Evolutionary conservation across 2,329 filamentous ascomycete genomes (phyloP), one percentile per base, ranked within the genome.

Genomic region (Torrubiella hemipterigena): DNA sequence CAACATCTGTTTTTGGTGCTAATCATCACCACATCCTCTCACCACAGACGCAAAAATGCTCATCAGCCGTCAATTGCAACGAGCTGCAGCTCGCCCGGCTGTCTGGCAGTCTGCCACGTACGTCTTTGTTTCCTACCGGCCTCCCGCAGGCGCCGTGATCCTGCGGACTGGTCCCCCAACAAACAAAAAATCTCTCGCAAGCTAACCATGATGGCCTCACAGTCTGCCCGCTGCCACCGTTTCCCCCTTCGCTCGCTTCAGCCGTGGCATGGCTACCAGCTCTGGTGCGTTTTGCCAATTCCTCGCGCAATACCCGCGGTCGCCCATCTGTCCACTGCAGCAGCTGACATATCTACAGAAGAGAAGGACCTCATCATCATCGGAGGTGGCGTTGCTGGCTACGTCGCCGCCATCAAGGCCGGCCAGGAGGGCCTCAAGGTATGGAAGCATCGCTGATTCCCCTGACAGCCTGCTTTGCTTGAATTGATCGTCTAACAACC

Each of bases 321-420:
- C 31, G 20, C 10, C n/a, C 15, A 10, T 9, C 14, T 16, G 20
- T 18, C 23, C 23, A 7, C n/a, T 24, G 19, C 18, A 12, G 12
- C 23, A 27, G 20, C 63, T 65, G 58, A 68, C 68, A 42, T 32
- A 40, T 41, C 36, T 38, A 45, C 57, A 85, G 85, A 87, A 59
- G 85, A 95, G 60, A 93, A 94, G 62, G 91, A 98, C 60, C 71
- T 98, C 34, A 81, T 98, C 53, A 87, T 98, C 62, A 94, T 98
- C 53, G 91, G 91, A 52, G 91, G 91, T 58, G 91, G 91, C 66
- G 91, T 96, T 51, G 91, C 89, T 48, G 91, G 91, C 55, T 98
- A 98, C 65, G 91, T 98, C 51, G 89, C 91, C 44, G 91, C 91
- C 50, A 98, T 98, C 70, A 98, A 96, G 69, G 91, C 91, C 51